phyloP scores from a whole-genome alignment of 2,329 filamentous ascomycete genomes.

The Alternaria ventricosa region DNA sequence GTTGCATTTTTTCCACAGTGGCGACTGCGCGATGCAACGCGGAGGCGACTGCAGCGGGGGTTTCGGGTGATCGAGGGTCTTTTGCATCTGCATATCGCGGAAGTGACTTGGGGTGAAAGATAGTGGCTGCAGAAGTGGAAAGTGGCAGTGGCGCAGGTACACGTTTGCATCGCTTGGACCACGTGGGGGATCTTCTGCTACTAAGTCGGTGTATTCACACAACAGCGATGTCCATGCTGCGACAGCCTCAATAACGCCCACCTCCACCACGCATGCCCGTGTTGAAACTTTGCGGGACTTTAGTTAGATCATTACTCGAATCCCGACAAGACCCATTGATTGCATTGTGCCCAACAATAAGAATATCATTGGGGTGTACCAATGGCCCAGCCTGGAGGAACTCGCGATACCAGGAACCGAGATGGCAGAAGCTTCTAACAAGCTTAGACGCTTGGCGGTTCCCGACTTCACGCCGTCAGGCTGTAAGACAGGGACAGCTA shows the following conservation, averaged over 20 bases:
- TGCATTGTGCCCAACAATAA: neutral
- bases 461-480: neutral
- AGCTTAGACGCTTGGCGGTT: neutral
- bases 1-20: slow-evolving; percentile 20
- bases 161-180: slow-evolving; percentile 13
- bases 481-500: slow-evolving; percentile 4
- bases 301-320: neutral
- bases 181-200: slow-evolving; percentile 22
- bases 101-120: neutral
- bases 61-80: neutral
- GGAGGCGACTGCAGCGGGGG: neutral
- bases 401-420: neutral
- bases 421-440: neutral
- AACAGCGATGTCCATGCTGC: slow-evolving; percentile 8
- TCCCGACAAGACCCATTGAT: neutral
- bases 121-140: neutral
- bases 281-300: neutral
- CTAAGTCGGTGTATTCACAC: neutral
- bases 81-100: neutral
- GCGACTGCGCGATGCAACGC: slow-evolving; percentile 18
- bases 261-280: neutral
- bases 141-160: slow-evolving; percentile 3
- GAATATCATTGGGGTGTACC: neutral
- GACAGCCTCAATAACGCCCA: neutral
- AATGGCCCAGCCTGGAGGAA: neutral